phyloP scores from a whole-genome alignment of 2,329 filamentous ascomycete species.

The Fusarium ramigenum region DNA sequence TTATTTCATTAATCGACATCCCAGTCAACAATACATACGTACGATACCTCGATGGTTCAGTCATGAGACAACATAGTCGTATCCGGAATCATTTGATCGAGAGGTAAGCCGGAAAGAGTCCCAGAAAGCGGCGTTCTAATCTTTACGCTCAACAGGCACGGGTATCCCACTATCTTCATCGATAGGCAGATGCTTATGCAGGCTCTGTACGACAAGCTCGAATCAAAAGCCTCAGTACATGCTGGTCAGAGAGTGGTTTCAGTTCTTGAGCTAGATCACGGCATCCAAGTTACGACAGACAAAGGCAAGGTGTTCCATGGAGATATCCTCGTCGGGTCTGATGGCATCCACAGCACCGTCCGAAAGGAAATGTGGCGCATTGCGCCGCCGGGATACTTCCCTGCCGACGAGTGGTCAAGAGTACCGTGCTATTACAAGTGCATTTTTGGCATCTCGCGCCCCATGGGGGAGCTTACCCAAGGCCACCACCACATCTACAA shows the following conservation, averaged over 20 bases:
- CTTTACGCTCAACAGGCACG: slow-evolving; percentile 31
- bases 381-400: slow-evolving; percentile 6
- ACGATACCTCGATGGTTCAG: neutral
- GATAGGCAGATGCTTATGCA: slow-evolving; percentile 49
- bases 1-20: neutral
- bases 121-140: no score
- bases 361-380: slow-evolving; percentile 45
- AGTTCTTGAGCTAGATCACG: neutral
- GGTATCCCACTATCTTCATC: slow-evolving; percentile 48
- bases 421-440: slow-evolving; percentile 18
- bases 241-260: slow-evolving; percentile 22
- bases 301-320: slow-evolving; percentile 39
- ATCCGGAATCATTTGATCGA: accelerated
- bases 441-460: neutral
- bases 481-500: neutral
- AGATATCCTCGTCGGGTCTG: slow-evolving; percentile 51
- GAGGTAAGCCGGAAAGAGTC: neutral
- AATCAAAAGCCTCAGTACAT: slow-evolving; percentile 40
- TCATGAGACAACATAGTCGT: neutral
- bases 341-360: slow-evolving; percentile 53
- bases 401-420: neutral
- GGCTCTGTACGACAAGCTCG: slow-evolving; percentile 46
- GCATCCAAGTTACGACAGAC: neutral
- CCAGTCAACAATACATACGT: neutral
- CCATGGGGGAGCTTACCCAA: neutral